Conservation (phyloP, 352 stramenopile genomes). For the Albugo laibachii region DNA sequence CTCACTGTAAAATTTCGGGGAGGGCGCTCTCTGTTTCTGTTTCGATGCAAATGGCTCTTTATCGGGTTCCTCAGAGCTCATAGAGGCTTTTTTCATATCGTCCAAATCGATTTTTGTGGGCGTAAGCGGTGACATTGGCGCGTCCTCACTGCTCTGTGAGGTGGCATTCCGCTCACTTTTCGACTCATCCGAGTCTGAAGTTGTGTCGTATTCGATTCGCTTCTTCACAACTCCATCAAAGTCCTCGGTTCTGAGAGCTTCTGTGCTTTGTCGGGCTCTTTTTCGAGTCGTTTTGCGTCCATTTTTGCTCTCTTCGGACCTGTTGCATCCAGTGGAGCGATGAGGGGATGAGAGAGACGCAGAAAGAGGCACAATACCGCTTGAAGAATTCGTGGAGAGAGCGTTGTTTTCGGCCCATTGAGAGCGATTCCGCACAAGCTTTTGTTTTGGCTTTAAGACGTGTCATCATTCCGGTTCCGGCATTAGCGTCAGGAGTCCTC, state of each 20-base stretch:
- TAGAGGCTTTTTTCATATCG: background rate
- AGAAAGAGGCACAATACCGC: conserved; percentile 9
- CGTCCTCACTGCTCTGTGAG: conserved; percentile 22
- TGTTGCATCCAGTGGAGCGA: conserved; percentile 13
- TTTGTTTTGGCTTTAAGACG: no score
- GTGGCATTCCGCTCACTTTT: conserved; percentile 17
- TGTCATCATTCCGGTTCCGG: no score
- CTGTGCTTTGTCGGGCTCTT: conserved; percentile 7
- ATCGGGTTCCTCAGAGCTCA: no score
- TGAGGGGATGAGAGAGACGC: background rate
- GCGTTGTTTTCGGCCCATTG: conserved; percentile 37
- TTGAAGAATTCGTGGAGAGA: conserved; percentile 77
- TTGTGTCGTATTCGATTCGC: conserved; percentile 53
- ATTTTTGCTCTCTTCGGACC: conserved; percentile 13
- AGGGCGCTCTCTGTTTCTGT: no score
- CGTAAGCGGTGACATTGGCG: background rate
- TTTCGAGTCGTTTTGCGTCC: conserved; percentile 9
- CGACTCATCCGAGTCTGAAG: conserved; percentile 11
- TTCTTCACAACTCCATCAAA: conserved; percentile 29
- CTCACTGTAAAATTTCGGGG: no score
- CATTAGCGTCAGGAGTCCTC: no score
- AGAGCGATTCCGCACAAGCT: no score
- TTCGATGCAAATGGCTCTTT: no score
- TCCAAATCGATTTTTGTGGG: conserved; percentile 68
- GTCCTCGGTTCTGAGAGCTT: background rate